Evolutionary conservation across 2,329 filamentous ascomycete genomes (phyloP).

Genomic region (Venturia pyrina): DNA sequence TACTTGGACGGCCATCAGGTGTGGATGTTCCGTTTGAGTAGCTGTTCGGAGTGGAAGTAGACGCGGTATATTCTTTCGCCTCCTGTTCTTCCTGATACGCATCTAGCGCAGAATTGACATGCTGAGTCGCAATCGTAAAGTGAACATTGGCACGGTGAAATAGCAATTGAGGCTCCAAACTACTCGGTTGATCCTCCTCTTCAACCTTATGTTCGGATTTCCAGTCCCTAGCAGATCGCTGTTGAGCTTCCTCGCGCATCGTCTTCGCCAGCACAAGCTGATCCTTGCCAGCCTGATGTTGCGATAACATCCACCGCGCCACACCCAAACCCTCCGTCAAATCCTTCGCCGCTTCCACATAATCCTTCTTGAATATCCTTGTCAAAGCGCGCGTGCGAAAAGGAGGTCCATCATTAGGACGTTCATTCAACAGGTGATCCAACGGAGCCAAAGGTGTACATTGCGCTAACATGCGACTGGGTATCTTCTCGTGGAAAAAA

Average conservation of each 20-base stretch:
- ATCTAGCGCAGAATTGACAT: constrained; percentile 49
- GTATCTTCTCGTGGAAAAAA: constrained; percentile 87
- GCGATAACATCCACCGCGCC: constrained; percentile 42
- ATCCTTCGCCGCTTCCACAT: constrained; percentile 58
- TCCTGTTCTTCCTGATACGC: constrained; percentile 32
- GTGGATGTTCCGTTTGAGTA: constrained; percentile 16
- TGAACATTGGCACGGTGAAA: constrained; percentile 69
- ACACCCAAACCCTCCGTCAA: constrained; percentile 55
- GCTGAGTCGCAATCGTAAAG: constrained; percentile 58
- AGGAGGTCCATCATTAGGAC: constrained; percentile 55
- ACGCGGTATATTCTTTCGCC: constrained; percentile 19
- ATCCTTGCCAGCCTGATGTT: constrained; percentile 40
- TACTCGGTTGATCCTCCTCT: constrained; percentile 61
- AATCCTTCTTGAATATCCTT: constrained; percentile 66
- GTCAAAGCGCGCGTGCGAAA: constrained; percentile 66
- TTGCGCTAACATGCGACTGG: constrained; percentile 61
- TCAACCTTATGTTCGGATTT: constrained; percentile 41
- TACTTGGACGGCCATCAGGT: constrained; percentile 23
- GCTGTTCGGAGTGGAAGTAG: not conserved
- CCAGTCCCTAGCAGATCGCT: constrained; percentile 28
- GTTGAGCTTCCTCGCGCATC: constrained; percentile 22
- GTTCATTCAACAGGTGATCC: constrained; percentile 55
- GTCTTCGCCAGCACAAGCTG: constrained; percentile 44
- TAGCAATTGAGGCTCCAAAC: constrained; percentile 62
- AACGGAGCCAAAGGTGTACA: constrained; percentile 59